These are phyloP conservation scores for Ceratobasidium sp. DNA, from an alignment of 1,284 basidiomycete species.

Conservation along the genomic window DNA sequence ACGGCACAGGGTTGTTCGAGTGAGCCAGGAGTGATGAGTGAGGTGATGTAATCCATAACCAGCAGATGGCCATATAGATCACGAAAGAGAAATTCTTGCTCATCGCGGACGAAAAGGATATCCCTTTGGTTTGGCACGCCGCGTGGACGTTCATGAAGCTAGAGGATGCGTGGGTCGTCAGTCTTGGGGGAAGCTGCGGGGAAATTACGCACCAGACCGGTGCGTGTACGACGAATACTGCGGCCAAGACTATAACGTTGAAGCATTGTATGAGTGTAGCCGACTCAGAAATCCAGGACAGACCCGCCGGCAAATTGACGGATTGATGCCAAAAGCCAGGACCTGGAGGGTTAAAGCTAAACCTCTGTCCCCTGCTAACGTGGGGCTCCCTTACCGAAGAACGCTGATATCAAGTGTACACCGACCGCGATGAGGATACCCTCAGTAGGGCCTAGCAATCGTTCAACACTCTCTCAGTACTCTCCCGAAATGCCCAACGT, in stretches of 20 bases:
- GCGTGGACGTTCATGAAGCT: constrained; percentile 51
- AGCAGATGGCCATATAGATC: constrained; percentile 47
- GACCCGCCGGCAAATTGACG: constrained; percentile 33
- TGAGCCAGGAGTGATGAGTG: constrained; percentile 47
- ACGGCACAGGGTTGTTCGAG: constrained; percentile 7
- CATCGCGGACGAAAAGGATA: constrained; percentile 48
- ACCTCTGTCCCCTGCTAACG: neutral
- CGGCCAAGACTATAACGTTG: constrained; percentile 48
- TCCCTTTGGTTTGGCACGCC: constrained; percentile 33
- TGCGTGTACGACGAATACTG: constrained; percentile 48
- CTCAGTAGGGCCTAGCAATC: constrained; percentile 49
- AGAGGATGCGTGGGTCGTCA: neutral
- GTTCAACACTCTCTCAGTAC: neutral
- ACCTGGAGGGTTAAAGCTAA: constrained; percentile 25
- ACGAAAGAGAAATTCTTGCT: constrained; percentile 49
- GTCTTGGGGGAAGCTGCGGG: neutral
- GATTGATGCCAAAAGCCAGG: constrained; percentile 48
- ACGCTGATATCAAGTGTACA: constrained; percentile 51
- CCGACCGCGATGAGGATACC: constrained; percentile 51
- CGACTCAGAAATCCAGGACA: constrained; percentile 23
- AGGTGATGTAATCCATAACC: constrained; percentile 50
- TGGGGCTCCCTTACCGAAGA: constrained; percentile 48
- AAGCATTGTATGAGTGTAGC: constrained; percentile 41
- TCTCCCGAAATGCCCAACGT: neutral
- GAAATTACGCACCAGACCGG: constrained; percentile 50